Base-by-base conservation (phyloP, 1,139 yeast genomes). In the Candida sanyaensis region DNA sequence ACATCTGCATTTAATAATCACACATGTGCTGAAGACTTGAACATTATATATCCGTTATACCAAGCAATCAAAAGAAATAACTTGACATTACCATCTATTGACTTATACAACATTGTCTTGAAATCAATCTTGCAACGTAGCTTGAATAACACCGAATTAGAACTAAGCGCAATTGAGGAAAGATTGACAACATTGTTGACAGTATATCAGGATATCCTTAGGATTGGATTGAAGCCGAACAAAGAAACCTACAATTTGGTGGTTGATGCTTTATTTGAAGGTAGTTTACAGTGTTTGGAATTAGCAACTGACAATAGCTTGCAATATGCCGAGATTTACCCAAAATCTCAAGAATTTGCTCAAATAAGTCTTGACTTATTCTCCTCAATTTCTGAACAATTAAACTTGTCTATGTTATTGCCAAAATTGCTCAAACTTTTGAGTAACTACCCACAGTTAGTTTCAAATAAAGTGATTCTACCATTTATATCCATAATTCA, bases 321-420 rank as follows among this genome's bases (percentile, higher is more conserved):
- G 23, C 60, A 61, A 32, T 69, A 64, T 43, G 52, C 65, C 5
- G 58, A 61, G 4, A 64, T 69, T 5, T 63, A 60, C 34, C 58
- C 66, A 28, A 81, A 83, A 41, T 73, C 78, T 49, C 84, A 83
- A 47, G 90, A 86, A 59, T 86, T 83, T 61, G 77, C 79, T 53
- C 80, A 82, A 60, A 79, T 86, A 49, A 86, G 87, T 0, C 62
- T 81, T 47, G 88, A 84, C 55, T 72, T 86, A 51, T 77, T 84
- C 51, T 62, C 57, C 41, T 73, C 83, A 30, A 79, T 87, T 13
- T 53, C 60, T 6, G 58, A 58, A 12, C 64, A 70, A 39, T 60
- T 73, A 44, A 72, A 63, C 51, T 62, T 63, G 49, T 31, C 51
- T 7, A 27, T 31, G 1, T 53, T 72, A 13, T 55, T 71, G 13